These are phyloP conservation scores for Ophiostoma montium DNA, from an alignment of 2,329 filamentous ascomycete genomes.

Conservation along the genomic window DNA sequence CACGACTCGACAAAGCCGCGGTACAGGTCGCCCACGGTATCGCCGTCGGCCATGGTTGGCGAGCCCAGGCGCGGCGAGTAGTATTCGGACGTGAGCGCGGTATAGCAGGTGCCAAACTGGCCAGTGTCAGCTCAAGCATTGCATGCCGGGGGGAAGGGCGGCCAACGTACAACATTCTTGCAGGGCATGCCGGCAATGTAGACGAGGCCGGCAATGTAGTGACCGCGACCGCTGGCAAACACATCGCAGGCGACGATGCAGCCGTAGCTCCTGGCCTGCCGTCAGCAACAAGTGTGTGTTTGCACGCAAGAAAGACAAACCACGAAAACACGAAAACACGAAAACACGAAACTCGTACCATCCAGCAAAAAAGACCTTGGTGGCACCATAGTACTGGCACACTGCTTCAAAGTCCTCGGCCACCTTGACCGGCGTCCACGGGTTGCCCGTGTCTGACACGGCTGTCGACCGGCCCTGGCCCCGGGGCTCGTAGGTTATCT, in stretches of 20 bases:
- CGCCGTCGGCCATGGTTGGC: background rate
- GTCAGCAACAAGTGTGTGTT: background rate
- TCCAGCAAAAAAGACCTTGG: slow-evolving; percentile 4
- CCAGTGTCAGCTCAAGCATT: background rate
- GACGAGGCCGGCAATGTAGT: slow-evolving; percentile 4
- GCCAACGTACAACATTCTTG: background rate
- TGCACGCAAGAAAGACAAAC: background rate
- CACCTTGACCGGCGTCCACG: background rate
- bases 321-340: too few species aligned
- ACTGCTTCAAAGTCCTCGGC: slow-evolving; percentile 10
- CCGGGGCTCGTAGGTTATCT: slow-evolving; percentile 10
- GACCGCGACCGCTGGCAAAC: background rate
- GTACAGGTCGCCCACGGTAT: background rate
- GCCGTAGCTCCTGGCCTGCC: slow-evolving; percentile 4
- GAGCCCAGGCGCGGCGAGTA: background rate
- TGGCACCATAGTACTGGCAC: slow-evolving; percentile 5
- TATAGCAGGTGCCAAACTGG: background rate
- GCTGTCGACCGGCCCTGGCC: slow-evolving; percentile 8
- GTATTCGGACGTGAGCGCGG: background rate
- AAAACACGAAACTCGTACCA: slow-evolving; percentile 4
- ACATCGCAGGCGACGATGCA: slow-evolving; percentile 2
- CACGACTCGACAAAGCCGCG: slow-evolving; percentile 2
- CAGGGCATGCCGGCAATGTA: slow-evolving; percentile 3
- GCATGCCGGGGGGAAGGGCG: too few species aligned
- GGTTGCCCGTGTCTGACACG: background rate